These are phyloP conservation scores for Sugiyamaella chiloensis DNA, from an alignment of 805 yeast species.

Conservation along the genomic window DNA sequence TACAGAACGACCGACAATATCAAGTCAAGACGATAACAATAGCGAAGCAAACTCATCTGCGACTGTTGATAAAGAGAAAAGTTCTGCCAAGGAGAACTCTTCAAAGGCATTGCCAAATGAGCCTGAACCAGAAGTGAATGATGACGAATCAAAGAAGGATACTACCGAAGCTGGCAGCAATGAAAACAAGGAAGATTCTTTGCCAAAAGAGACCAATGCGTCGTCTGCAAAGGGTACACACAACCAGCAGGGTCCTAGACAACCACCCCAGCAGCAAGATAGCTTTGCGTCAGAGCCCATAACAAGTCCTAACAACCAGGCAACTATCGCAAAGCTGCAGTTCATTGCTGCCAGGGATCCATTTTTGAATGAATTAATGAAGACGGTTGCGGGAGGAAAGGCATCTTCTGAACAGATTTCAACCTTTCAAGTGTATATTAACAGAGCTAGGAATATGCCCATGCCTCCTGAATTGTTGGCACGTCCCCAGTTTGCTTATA, in stretches of 20 bases:
- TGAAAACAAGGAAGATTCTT: neutral
- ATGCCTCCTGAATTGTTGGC: constrained; percentile 13
- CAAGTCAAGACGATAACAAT: neutral
- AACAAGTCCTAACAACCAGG: constrained; percentile 45
- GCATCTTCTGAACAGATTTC: constrained; percentile 71
- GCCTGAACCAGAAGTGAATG: neutral
- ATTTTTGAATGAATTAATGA: constrained; percentile 69
- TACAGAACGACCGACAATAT: neutral
- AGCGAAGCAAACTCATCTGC: neutral
- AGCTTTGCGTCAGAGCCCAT: constrained; percentile 14
- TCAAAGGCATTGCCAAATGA: neutral
- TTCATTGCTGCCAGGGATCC: constrained; percentile 74
- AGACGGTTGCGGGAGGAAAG: constrained; percentile 76
- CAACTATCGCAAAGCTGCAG: constrained; percentile 83
- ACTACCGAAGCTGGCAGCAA: neutral
- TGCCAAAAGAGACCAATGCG: neutral
- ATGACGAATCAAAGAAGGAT: neutral
- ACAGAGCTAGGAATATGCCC: constrained; percentile 56
- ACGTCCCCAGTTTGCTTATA: constrained; percentile 3
- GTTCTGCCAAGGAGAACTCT: too few species aligned
- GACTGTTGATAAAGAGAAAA: neutral
- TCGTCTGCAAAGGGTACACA: neutral
- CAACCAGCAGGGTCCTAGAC: neutral
- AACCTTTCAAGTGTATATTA: constrained; percentile 77
- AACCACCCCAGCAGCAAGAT: constrained; percentile 19